These are phyloP conservation scores for Acrasis kona DNA, from an alignment of 78 protist species.

Conservation along the genomic window DNA sequence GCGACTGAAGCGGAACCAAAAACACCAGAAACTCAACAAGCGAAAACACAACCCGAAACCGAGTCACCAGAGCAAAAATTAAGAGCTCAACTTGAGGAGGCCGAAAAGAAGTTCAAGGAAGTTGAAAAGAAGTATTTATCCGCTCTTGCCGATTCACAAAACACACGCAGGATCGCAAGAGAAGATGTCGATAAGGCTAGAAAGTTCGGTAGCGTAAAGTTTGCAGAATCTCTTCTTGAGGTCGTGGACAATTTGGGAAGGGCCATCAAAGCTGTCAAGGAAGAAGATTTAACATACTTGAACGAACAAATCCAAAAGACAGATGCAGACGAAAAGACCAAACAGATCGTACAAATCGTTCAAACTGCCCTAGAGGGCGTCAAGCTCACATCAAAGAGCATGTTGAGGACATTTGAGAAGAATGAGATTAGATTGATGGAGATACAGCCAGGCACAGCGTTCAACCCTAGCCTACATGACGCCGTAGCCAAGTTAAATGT, in stretches of 20 bases:
- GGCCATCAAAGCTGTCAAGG: slow-evolving; percentile 10
- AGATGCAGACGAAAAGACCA: background rate
- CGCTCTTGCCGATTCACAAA: slow-evolving; percentile 36
- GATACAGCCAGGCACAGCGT: background rate
- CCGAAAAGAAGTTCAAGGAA: slow-evolving; percentile 4
- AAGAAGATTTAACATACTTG: background rate
- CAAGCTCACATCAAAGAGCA: background rate
- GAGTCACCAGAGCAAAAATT: too few relatives aligned
- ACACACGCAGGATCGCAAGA: slow-evolving; percentile 13
- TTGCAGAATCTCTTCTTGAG: slow-evolving; percentile 33
- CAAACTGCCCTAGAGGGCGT: slow-evolving; percentile 29
- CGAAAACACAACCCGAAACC: too few relatives aligned
- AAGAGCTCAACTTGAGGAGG: slow-evolving; percentile 8
- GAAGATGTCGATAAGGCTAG: slow-evolving; percentile 28
- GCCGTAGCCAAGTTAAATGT: slow-evolving; percentile 18
- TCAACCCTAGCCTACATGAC: slow-evolving; percentile 29
- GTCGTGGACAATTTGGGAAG: slow-evolving; percentile 39
- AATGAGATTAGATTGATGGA: slow-evolving; percentile 9
- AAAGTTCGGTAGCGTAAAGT: slow-evolving; percentile 6
- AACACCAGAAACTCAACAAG: too few relatives aligned
- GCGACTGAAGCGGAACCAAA: too few relatives aligned
- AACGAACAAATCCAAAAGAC: background rate
- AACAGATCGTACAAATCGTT: background rate
- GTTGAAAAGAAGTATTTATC: background rate
- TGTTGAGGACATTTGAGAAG: background rate